Evolutionary conservation across 352 stramenopile species (phyloP), one percentile per base, ranked within the genome.

Genomic region (Lagenidium giganteum): DNA sequence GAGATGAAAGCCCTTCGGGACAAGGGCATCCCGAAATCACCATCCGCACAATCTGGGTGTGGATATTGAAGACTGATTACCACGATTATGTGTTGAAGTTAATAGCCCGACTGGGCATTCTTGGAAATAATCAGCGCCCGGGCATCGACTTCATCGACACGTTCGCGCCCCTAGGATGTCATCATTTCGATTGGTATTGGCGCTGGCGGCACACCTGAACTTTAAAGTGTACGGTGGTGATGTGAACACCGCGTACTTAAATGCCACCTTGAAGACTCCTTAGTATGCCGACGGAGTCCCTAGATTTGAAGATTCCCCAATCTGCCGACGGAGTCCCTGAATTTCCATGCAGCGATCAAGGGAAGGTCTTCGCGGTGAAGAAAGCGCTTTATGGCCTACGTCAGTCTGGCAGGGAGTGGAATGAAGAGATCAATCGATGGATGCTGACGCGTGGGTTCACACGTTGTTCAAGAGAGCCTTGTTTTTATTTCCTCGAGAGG

Each of bases 221-320:
- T 18, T 51, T 11, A 43, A 2, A 9, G 18, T 51, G 24, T 42
- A 24, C n/a, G 37, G 30, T 23, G 42, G 31, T 21, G 44, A 51
- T n/a, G 43, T 40, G 8, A 51, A 51, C 27, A 51, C 44, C 8
- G 44, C 44, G 6, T 51, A 51, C 22, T 22, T 31, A 18, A 44
- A 51, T 14, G 44, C 44, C 33, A 16, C n/a, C n/a, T n/a, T n/a
- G n/a, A n/a, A n/a, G n/a, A n/a, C n/a, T n/a, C n/a, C n/a, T n/a
- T n/a, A n/a, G n/a, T n/a, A n/a, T n/a, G n/a, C n/a, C n/a, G n/a
- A n/a, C n/a, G n/a, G n/a, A n/a, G n/a, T n/a, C n/a, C n/a, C n/a
- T n/a, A n/a, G n/a, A 25, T 4, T 14, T 51, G 6, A 32, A 26
- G 26, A 51, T 51, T 24, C 26, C 35, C 6, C 39, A 46, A 21